Percentiles rank a stretch among this genome's conserved stretches.
phyloP scores from a whole-genome alignment of 768 basidiomycete species.

The Pholiota conissans region DNA sequence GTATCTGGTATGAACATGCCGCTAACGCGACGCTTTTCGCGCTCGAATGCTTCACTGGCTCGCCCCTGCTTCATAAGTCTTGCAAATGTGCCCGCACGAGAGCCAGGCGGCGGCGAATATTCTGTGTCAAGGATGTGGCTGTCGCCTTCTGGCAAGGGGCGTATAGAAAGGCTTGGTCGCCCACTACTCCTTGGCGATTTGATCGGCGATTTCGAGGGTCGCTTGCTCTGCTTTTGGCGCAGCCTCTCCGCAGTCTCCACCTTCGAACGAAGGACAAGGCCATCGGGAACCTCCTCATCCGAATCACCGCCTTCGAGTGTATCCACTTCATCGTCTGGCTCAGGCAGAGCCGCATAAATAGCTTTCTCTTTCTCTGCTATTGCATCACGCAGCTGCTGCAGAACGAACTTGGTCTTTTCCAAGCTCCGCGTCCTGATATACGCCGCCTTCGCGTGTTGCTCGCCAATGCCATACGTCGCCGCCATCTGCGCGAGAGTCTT shows the following conservation, averaged over 20 bases:
- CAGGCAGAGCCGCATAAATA: not conserved
- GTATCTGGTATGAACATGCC: slow-evolving; percentile 20
- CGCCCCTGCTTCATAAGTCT: slow-evolving; percentile 35
- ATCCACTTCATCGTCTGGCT: not conserved
- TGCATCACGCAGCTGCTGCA: slow-evolving; percentile 1
- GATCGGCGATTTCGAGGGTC: not conserved
- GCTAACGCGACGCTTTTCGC: slow-evolving; percentile 35
- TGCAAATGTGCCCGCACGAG: slow-evolving; percentile 26
- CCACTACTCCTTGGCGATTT: slow-evolving; percentile 4
- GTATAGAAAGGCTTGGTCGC: slow-evolving; percentile 17
- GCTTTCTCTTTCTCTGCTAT: not conserved
- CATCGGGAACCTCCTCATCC: slow-evolving; percentile 10
- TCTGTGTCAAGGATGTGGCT: slow-evolving; percentile 11
- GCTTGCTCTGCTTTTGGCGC: not conserved
- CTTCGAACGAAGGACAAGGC: slow-evolving; percentile 1
- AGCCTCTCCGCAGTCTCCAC: not conserved
- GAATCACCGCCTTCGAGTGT: not conserved
- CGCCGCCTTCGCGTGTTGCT: slow-evolving; percentile 10
- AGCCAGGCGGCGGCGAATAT: slow-evolving; percentile 18
- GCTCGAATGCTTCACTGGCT: slow-evolving; percentile 31
- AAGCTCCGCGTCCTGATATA: slow-evolving; percentile 11
- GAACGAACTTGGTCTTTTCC: slow-evolving; percentile 9
- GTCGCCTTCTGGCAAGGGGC: slow-evolving; percentile 8
- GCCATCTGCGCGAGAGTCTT: slow-evolving; percentile 7
- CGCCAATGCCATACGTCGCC: slow-evolving; percentile 11